A percentile compares a stretch with the other conserved stretches of the same genome.
Conservation (phyloP, 495 filamentous ascomycete species). For the Collariella sp. region DNA sequence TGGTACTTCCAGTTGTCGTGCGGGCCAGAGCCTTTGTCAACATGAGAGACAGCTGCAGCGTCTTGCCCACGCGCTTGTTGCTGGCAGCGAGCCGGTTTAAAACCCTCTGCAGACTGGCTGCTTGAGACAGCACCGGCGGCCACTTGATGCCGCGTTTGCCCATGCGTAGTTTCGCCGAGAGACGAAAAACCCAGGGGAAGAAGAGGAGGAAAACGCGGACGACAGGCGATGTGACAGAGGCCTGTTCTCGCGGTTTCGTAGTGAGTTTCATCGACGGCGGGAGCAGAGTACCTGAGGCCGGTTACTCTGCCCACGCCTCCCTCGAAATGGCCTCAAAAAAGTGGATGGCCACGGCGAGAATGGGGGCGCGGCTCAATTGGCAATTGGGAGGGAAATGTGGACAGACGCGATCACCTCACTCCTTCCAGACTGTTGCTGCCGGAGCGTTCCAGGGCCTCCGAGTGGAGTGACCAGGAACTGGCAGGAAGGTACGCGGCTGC, state of each 20-base stretch:
- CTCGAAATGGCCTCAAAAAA: not conserved
- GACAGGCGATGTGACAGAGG: conserved; percentile 13
- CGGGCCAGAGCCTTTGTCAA: conserved; percentile 16
- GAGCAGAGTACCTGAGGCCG: not conserved
- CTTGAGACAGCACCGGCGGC: conserved; percentile 8
- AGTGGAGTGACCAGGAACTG: not conserved
- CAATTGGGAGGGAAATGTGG: not conserved
- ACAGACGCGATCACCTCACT: not conserved
- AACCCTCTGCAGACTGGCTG: conserved; percentile 10
- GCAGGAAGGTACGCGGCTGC: not conserved
- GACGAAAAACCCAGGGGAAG: not conserved
- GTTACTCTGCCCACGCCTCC: conserved; percentile 3
- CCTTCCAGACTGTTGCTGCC: too few species aligned
- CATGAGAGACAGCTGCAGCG: conserved; percentile 9
- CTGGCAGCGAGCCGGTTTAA: conserved; percentile 14
- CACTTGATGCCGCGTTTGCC: conserved; percentile 1
- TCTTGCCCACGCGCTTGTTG: conserved; percentile 9
- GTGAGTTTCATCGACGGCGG: conserved; percentile 14
- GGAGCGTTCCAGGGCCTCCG: not conserved
- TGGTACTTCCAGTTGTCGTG: not conserved
- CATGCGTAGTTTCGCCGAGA: conserved; percentile 6
- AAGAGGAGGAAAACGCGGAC: not conserved
- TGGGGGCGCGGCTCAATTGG: conserved; percentile 1
- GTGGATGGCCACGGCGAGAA: not conserved
- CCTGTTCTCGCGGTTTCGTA: conserved; percentile 14